Evolutionary conservation across 1,139 yeast genomes (phyloP), one percentile per base, ranked within the genome.

Genomic region (Hyphopichia pseudoburtonii): DNA sequence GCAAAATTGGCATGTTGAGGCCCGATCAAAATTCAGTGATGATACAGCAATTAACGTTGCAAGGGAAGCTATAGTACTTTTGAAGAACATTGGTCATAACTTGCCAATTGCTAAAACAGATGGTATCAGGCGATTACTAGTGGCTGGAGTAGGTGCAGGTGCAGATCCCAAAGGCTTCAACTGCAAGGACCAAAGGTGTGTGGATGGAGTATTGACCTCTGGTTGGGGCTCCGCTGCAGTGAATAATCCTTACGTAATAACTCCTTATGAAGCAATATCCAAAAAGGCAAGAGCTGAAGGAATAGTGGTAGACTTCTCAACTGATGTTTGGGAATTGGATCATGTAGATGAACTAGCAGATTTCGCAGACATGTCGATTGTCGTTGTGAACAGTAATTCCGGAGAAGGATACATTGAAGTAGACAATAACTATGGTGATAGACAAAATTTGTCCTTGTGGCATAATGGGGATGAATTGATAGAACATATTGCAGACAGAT

Each of bases 391-490:
- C 34, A 67, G 81, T 1, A 58, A 64, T 44, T 73, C 83, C 8
- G 86, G 85, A 12, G 86, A 80, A 57, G 83, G 82, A 0, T 77
- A 69, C 48, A 64, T 76, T 33, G 70, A 66, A 43, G 79, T 78
- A 25, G 85, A 79, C 47, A 75, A 71, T 16, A 80, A 79, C 45
- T 75, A 56, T 49, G 85, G 85, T n/a, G 86, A 80, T 50, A 55
- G 85, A 25, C 68, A 70, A 47, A 78, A 80, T 49, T 54, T 70
- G 14, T 66, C 82, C 0, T 56, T 80, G 36, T 80, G 85, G 85
- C 76, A 77, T 45, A 76, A 77, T 45, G 83, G 82, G 3, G 85
- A 80, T 44, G 70, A 67, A 33, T 61, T 78, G 40, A 79, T 80
- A 37, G 54, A 62, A 26, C 62, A 56, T 24, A 67, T 80, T 33